These are phyloP conservation scores for Mesembryanthemum crystallinum DNA, from an alignment of 148 eudicot genomes.

Conservation along the genomic window DNA sequence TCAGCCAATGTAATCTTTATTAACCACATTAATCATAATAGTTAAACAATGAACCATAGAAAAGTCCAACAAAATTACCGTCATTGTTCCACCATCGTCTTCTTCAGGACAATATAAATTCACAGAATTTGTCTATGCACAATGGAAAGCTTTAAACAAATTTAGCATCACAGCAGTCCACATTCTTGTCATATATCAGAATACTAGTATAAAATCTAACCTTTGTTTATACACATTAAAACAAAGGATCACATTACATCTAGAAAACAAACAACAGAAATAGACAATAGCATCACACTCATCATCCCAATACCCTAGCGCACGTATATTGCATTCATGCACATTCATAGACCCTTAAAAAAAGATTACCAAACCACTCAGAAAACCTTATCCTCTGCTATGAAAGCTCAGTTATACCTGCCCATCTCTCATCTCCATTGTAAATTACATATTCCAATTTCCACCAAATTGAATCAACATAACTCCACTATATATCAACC, in stretches of 20 bases:
- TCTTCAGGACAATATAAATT: no score
- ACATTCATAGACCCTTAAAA: slow-evolving; percentile 3
- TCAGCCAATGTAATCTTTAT: no score
- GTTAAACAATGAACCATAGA: no score
- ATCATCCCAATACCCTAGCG: neutral
- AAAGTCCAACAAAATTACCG: slow-evolving; percentile 4
- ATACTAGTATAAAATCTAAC: neutral
- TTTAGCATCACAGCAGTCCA: neutral
- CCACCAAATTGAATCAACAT: slow-evolving; percentile 18
- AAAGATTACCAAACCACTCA: neutral
- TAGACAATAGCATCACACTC: neutral
- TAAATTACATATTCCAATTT: slow-evolving; percentile 9
- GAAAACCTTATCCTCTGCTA: slow-evolving; percentile 23
- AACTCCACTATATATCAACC: no score
- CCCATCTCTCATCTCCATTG: slow-evolving; percentile 19
- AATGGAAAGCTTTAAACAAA: no score
- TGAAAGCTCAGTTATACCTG: slow-evolving; percentile 39
- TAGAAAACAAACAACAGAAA: neutral
- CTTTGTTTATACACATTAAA: neutral
- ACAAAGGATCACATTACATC: neutral
- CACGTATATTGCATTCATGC: slow-evolving; percentile 12
- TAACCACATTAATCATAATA: no score
- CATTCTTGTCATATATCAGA: neutral
- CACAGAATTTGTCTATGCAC: no score
- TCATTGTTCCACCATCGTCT: no score